phyloP scores from a whole-genome alignment of 768 basidiomycete species.

The Chalciporus sphaerocephalus region DNA sequence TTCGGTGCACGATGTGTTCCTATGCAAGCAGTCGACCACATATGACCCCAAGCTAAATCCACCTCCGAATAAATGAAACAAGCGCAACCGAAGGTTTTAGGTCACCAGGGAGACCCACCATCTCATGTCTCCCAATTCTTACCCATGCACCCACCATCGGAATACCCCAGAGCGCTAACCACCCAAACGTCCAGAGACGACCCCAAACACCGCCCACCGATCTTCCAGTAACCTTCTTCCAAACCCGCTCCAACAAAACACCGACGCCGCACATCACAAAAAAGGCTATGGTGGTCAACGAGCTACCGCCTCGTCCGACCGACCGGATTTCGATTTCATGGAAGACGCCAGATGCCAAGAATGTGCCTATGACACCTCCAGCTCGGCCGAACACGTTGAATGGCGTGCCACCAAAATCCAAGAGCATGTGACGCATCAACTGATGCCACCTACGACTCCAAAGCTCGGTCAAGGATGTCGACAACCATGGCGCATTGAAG shows the following conservation, averaged over 20 bases:
- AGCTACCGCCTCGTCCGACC: slow-evolving; percentile 48
- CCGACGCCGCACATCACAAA: slow-evolving; percentile 55
- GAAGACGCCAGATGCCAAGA: slow-evolving; percentile 53
- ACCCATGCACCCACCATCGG: slow-evolving; percentile 41
- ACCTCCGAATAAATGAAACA: slow-evolving; percentile 20
- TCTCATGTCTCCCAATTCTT: slow-evolving; percentile 13
- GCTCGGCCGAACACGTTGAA: slow-evolving; percentile 44
- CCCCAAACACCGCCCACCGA: slow-evolving; percentile 46
- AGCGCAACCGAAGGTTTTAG: slow-evolving; percentile 15
- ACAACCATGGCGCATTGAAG: slow-evolving; percentile 52
- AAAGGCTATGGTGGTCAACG: slow-evolving; percentile 40
- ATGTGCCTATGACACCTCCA: slow-evolving; percentile 53
- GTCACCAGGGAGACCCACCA: slow-evolving; percentile 7
- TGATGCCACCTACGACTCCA: slow-evolving; percentile 70
- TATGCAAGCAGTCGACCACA: too few relatives aligned
- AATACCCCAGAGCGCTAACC: slow-evolving; percentile 48
- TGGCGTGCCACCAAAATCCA: slow-evolving; percentile 46
- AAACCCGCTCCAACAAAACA: slow-evolving; percentile 45
- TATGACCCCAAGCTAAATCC: not conserved
- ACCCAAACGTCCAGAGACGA: slow-evolving; percentile 48
- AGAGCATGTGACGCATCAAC: slow-evolving; percentile 53
- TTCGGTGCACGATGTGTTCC: too few relatives aligned
- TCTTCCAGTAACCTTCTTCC: slow-evolving; percentile 39
- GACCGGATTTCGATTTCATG: slow-evolving; percentile 56
- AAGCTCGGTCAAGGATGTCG: slow-evolving; percentile 55